Conservation (phyloP, 306 rosid species). For the Gleditsia sinensis region DNA sequence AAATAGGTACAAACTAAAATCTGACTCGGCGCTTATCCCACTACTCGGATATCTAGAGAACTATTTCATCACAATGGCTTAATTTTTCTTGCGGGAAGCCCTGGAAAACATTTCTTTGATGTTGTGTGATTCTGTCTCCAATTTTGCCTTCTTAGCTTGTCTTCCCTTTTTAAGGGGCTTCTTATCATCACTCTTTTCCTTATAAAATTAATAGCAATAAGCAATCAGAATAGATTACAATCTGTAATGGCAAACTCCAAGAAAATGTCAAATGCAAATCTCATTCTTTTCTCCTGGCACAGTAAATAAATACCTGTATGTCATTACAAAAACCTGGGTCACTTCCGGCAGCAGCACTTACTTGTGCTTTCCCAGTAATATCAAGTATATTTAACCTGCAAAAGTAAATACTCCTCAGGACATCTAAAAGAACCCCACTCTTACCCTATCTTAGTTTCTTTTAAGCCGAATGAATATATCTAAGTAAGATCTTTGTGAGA, state of each 20-base stretch:
- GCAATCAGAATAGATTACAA: constrained; percentile 27
- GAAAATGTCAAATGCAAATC: background rate
- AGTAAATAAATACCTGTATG: constrained; percentile 50
- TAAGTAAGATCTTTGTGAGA: constrained; percentile 18
- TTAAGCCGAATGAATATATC: background rate
- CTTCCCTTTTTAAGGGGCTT: constrained; percentile 60
- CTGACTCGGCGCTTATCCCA: constrained; percentile 47
- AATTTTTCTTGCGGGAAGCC: constrained; percentile 66
- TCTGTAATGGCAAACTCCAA: constrained; percentile 10
- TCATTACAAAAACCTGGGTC: constrained; percentile 36
- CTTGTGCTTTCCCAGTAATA: constrained; percentile 58
- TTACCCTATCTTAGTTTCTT: constrained; percentile 14
- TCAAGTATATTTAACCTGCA: constrained; percentile 77
- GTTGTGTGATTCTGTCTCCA: constrained; percentile 78
- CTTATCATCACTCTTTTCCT: constrained; percentile 53
- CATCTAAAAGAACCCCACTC: constrained; percentile 27
- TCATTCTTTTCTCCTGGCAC: constrained; percentile 9
- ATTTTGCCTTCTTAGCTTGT: constrained; percentile 66
- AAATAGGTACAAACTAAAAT: constrained; percentile 30
- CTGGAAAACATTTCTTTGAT: constrained; percentile 81
- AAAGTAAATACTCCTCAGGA: constrained; percentile 26
- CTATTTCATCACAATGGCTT: constrained; percentile 29
- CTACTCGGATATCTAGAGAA: constrained; percentile 11
- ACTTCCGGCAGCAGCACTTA: constrained; percentile 37
- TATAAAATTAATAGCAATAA: constrained; percentile 22